Conservation (phyloP, 164 flowering plant species). For the Chimonanthus praecox region DNA sequence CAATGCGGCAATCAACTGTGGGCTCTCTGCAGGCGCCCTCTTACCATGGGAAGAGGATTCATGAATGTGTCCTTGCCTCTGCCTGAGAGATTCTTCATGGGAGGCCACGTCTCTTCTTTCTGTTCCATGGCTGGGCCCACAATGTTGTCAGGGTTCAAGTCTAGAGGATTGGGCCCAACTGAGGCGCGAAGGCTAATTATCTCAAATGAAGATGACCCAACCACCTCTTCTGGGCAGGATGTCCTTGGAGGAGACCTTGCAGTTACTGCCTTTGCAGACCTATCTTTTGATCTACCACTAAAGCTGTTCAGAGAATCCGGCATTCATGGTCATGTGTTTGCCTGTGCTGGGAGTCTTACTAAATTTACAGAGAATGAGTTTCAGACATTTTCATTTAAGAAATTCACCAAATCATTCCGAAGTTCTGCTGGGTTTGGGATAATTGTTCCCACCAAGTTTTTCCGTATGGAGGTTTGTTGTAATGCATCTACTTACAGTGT, state of each 20-base stretch:
- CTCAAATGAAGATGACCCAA: slow-evolving; percentile 30
- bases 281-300: slow-evolving; percentile 83
- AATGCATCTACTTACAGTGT: too few species aligned
- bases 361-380: slow-evolving; percentile 61
- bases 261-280: slow-evolving; percentile 78
- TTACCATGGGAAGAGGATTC: slow-evolving; percentile 78
- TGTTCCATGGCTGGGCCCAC: slow-evolving; percentile 74
- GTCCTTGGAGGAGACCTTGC: slow-evolving; percentile 89
- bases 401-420: slow-evolving; percentile 59
- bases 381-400: slow-evolving; percentile 43
- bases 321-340: slow-evolving; percentile 85
- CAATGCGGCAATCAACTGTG: slow-evolving; percentile 75
- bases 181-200: slow-evolving; percentile 53
- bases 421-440: slow-evolving; percentile 69
- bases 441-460: slow-evolving; percentile 68
- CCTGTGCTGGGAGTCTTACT: slow-evolving; percentile 65
- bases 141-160: slow-evolving; percentile 67
- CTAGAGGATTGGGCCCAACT: slow-evolving; percentile 77
- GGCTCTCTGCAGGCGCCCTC: slow-evolving; percentile 64
- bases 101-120: slow-evolving; percentile 82
- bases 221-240: slow-evolving; percentile 44
- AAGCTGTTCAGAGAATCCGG: slow-evolving; percentile 68
- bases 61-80: slow-evolving; percentile 48
- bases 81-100: slow-evolving; percentile 82
- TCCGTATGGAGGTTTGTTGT: slow-evolving; percentile 85